Percentiles rank a stretch among this genome's conserved stretches.
Conservation (phyloP, 1,139 yeast species). For the Waltiozyma sp. region DNA sequence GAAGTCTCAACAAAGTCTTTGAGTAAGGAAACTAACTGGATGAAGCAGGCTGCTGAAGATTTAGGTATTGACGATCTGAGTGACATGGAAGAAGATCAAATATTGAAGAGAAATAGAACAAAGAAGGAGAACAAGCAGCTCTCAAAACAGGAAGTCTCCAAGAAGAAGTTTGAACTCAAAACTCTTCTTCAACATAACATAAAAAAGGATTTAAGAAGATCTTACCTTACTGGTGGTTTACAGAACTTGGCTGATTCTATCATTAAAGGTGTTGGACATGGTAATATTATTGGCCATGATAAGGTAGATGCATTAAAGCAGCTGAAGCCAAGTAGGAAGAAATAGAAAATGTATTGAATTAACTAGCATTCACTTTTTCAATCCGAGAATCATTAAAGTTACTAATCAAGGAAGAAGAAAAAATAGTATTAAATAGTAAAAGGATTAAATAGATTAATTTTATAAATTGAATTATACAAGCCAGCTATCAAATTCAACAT, state of each 20-base stretch:
- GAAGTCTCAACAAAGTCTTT: conserved; percentile 47
- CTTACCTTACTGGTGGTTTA: conserved; percentile 79
- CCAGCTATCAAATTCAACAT: background rate
- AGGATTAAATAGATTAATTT: background rate
- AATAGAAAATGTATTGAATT: background rate
- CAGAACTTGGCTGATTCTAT: conserved; percentile 78
- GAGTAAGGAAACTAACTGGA: conserved; percentile 70
- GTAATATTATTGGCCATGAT: conserved; percentile 59
- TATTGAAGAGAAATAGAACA: conserved; percentile 50
- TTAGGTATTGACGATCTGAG: conserved; percentile 53
- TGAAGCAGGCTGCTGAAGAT: conserved; percentile 86
- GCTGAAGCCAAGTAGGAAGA: conserved; percentile 31
- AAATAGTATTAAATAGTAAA: no score
- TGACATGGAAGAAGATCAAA: conserved; percentile 60
- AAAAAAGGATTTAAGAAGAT: conserved; percentile 56
- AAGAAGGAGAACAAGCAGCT: conserved; percentile 48
- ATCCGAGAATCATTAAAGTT: no score
- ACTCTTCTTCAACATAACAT: conserved; percentile 47
- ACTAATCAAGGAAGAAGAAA: no score
- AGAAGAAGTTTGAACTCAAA: conserved; percentile 44
- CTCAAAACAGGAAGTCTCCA: conserved; percentile 37
- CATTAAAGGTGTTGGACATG: conserved; percentile 61
- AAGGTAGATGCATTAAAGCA: conserved; percentile 62
- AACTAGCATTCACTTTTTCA: no score
- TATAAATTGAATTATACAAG: background rate